Conservation (phyloP, 192 early-diverging fungal species). For the Coemansia furcata region DNA sequence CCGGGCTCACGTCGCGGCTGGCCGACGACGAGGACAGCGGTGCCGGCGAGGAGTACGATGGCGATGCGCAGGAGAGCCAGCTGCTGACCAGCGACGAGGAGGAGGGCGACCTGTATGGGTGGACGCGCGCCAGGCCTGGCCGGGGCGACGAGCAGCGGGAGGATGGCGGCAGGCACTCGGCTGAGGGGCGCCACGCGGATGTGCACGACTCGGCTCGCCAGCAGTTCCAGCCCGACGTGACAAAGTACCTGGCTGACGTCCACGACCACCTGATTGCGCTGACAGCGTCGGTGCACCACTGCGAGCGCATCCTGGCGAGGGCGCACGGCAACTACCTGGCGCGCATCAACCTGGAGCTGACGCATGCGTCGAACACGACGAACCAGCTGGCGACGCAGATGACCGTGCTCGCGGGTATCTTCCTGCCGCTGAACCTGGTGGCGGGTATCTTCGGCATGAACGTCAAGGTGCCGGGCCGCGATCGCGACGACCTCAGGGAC, state of each 20-base stretch:
- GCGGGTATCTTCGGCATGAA: slow-evolving; percentile 71
- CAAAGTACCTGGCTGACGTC: slow-evolving; percentile 72
- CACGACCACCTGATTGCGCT: slow-evolving; percentile 75
- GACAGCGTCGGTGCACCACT: slow-evolving; percentile 64
- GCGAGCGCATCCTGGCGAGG: slow-evolving; percentile 65
- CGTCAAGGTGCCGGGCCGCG: slow-evolving; percentile 45
- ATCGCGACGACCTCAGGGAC: slow-evolving; percentile 17
- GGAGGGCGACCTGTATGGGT: slow-evolving; percentile 43
- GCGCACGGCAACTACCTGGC: slow-evolving; percentile 74
- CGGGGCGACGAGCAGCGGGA: slow-evolving; percentile 40
- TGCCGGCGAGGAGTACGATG: slow-evolving; percentile 2
- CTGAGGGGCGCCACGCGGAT: neutral
- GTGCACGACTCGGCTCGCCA: neutral
- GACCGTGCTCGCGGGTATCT: slow-evolving; percentile 80
- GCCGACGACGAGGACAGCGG: neutral
- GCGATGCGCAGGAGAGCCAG: slow-evolving; percentile 33
- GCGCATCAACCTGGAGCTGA: slow-evolving; percentile 64
- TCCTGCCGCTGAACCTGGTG: slow-evolving; percentile 87
- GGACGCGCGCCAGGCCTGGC: slow-evolving; percentile 12
- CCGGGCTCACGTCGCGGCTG: neutral
- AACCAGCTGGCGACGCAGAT: slow-evolving; percentile 79
- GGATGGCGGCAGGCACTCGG: slow-evolving; percentile 24
- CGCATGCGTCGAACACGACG: slow-evolving; percentile 69
- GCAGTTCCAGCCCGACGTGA: slow-evolving; percentile 53
- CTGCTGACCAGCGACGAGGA: slow-evolving; percentile 53